Percentiles rank a stretch among this genome's conserved stretches.
Conservation (phyloP, 2,329 filamentous ascomycete genomes). For the Monosporascus sp. region DNA sequence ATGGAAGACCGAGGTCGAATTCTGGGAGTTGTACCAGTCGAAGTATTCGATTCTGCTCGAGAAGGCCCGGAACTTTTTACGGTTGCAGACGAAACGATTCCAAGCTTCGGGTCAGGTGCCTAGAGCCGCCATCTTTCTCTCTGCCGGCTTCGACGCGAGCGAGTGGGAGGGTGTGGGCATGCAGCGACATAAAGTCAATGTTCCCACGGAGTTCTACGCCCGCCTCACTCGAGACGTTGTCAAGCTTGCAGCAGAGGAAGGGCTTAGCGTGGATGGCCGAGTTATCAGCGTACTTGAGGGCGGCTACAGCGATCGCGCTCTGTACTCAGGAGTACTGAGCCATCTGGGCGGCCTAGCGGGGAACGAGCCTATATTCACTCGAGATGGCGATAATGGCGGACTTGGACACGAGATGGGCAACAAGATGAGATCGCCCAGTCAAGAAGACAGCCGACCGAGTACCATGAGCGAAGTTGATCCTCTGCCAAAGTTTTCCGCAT, state of each 20-base stretch:
- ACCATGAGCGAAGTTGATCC: conserved; percentile 23
- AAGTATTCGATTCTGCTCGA: conserved; percentile 73
- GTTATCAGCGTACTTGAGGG: conserved; percentile 93
- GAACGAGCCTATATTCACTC: conserved; percentile 36
- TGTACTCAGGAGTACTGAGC: conserved; percentile 83
- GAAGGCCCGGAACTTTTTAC: conserved; percentile 76
- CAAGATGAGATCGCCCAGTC: conserved; percentile 38
- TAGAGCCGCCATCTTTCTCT: conserved; percentile 87
- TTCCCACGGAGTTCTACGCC: conserved; percentile 95
- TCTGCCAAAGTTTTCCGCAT: conserved; percentile 25
- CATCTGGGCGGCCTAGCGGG: conserved; percentile 79
- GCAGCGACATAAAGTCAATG: conserved; percentile 93
- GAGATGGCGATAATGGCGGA: conserved; percentile 35
- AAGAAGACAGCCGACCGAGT: conserved; percentile 21
- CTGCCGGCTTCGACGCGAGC: conserved; percentile 93
- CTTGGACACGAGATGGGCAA: conserved; percentile 56
- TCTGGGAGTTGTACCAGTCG: conserved; percentile 81
- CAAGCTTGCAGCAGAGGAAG: conserved; percentile 73
- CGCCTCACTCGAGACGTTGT: conserved; percentile 83
- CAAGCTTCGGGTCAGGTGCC: conserved; percentile 55
- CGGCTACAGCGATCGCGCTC: conserved; percentile 88
- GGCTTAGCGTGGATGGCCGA: conserved; percentile 70
- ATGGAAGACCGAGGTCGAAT: conserved; percentile 78
- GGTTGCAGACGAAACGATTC: conserved; percentile 63
- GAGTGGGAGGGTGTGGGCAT: conserved; percentile 90